These are phyloP conservation scores for Pseudocohnilembus persalinus DNA, from an alignment of 169 alveolate species.

Conservation along the genomic window DNA sequence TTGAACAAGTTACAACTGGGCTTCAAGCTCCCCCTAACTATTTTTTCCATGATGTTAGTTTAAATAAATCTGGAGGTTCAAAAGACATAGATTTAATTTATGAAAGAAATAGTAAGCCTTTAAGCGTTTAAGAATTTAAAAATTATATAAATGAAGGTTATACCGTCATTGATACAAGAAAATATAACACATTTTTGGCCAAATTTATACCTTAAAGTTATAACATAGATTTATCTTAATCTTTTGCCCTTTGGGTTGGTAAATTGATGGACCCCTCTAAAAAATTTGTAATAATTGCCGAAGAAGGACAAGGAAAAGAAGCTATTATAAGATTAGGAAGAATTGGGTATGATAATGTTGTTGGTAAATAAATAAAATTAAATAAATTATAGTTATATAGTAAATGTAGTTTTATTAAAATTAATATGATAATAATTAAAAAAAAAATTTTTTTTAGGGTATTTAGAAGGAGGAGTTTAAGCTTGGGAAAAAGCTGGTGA, in stretches of 20 bases:
- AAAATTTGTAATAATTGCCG: constrained; percentile 36
- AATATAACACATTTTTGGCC: constrained; percentile 3
- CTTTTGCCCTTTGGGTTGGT: constrained; percentile 45
- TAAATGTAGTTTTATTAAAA: too few species aligned
- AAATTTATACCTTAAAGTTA: constrained; percentile 37
- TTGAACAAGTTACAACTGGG: constrained; percentile 2
- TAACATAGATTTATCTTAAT: constrained; percentile 20
- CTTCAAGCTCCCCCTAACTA: constrained; percentile 48
- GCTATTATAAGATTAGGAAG: constrained; percentile 41
- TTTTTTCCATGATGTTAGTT: constrained; percentile 48
- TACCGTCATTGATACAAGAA: constrained; percentile 32
- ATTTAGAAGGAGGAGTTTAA: constrained; percentile 48
- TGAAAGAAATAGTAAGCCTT: neutral
- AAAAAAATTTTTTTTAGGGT: constrained; percentile 15
- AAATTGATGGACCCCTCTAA: constrained; percentile 36
- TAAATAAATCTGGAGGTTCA: constrained; percentile 17
- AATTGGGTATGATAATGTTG: constrained; percentile 49
- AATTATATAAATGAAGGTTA: constrained; percentile 15
- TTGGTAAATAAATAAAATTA: neutral
- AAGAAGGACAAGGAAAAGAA: constrained; percentile 36
- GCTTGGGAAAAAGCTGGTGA: constrained; percentile 27
- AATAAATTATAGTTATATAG: too few species aligned
- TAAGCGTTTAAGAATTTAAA: constrained; percentile 12
- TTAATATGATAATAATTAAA: too few species aligned
- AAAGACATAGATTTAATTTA: neutral